Base-by-base conservation (phyloP, 2,329 filamentous ascomycete species). In the Myriosclerotinia scirpicola region DNA sequence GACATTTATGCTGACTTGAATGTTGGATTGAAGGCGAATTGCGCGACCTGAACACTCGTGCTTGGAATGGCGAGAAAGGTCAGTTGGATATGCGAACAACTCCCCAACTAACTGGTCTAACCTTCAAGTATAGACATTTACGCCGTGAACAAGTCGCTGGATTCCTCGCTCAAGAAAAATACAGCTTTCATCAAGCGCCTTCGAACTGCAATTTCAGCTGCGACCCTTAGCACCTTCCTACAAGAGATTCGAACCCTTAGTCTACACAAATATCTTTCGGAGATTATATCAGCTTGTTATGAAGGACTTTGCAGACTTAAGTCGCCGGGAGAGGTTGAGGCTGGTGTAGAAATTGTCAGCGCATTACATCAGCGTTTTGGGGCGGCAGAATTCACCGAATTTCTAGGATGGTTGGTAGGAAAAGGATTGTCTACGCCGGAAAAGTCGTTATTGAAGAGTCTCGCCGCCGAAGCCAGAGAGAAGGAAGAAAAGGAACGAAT, bases 151-250 rank as follows among this genome's bases (percentile, higher is more conserved):
- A 85, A 86, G 76, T 90, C 91, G 40, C 89, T 98, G 75, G 94
- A 98, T 79, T 97, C 94, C 63, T 95, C 93, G 62, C 84, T 98
- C 78, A 97, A 97, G 81, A 98, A 97, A 83, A 98, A 98, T 75
- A 98, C 94, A 5, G 93, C 93, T 71, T 97, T 98, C 78, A 98
- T 98, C 77, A 97, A 97, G 80, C 92, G 94, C 75, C 84, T 98
- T 66, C 91, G 94, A 73, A 97, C 94, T 67, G 91, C 92, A 68
- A 89, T 98, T 70, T 93, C 90, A 70, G 81, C 91, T 59, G 84
- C 92, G 66, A 91, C 90, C 65, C 87, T 93, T 65, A 83, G 86
- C 71, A 95, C 92, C 67, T 96, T 98, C 79, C 81, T 97, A 58
- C 88, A 94, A 77, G 94, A 98, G 77, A 93, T 97, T 74, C 89